Evolutionary conservation across 2,329 filamentous ascomycete species (phyloP).

Genomic region (Ophiocordyceps polyrhachis-furcata): DNA sequence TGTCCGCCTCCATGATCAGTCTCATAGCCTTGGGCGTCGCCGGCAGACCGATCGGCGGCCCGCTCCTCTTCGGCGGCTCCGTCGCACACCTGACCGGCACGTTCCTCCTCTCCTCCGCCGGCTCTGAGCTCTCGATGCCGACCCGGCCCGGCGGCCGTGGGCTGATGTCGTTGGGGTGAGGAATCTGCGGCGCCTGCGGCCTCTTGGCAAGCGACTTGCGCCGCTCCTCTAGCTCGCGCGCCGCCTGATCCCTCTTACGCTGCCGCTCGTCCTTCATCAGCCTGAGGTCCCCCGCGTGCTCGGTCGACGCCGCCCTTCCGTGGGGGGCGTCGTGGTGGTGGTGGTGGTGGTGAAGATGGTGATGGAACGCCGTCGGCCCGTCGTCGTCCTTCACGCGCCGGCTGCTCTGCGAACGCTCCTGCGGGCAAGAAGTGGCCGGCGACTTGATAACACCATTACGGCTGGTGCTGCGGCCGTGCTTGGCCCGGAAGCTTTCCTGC

Average conservation of each 20-base stretch:
- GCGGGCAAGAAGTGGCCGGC: constrained; percentile 11
- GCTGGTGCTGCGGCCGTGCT: constrained; percentile 33
- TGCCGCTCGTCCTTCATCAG: constrained; percentile 41
- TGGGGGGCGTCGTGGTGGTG: too few species aligned
- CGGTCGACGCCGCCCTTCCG: constrained; percentile 21
- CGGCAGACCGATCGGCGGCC: constrained; percentile 55
- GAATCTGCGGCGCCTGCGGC: constrained; percentile 62
- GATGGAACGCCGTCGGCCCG: constrained; percentile 12
- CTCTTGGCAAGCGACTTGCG: constrained; percentile 67
- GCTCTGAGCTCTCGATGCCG: constrained; percentile 24
- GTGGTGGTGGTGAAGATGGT: too few species aligned
- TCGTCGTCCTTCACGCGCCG: constrained; percentile 13
- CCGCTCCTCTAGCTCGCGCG: constrained; percentile 74
- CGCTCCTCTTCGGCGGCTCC: constrained; percentile 34
- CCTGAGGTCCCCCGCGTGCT: constrained; percentile 34
- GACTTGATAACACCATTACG: constrained; percentile 20
- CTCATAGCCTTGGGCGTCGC: constrained; percentile 86
- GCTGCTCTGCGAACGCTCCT: constrained; percentile 22
- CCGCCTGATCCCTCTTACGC: constrained; percentile 54
- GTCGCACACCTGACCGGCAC: constrained; percentile 43
- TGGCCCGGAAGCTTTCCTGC: constrained; percentile 35
- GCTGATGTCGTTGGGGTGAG: constrained; percentile 44
- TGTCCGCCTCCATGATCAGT: constrained; percentile 47
- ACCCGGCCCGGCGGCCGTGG: constrained; percentile 7
- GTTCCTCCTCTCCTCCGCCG: constrained; percentile 20